Base-by-base conservation (phyloP, 371 early-diverging fungal genomes). In the Syncephalastrum sp. region DNA sequence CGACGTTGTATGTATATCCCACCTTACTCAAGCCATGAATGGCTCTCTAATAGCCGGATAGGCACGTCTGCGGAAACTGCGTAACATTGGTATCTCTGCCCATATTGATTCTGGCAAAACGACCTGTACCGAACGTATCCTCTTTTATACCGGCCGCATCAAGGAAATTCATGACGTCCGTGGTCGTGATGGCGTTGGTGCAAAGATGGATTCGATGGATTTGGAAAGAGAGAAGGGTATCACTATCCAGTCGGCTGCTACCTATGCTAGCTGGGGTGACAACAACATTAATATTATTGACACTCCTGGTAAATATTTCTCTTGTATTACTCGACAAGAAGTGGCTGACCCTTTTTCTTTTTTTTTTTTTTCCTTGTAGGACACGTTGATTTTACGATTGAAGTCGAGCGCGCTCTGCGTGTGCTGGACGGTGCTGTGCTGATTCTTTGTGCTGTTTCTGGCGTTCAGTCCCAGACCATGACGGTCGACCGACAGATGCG, bases 51-150 rank as follows among this genome's bases (percentile, higher is more conserved):
- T 48, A 5, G 3, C 24, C 12, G 38, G 4, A 1, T 48, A 82
- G 77, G 66, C 56, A 45, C 86, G 90, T 47, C 69, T 92, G 19
- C 59, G 73, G 17, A 81, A 70, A 42, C 78, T 92, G 64, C 89
- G 97, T 54, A 98, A 97, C 74, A 96, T 97, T 71, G 99, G 99
- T 68, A 98, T 98, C 66, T 92, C 92, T n/a, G 99, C 99, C 38
- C 99, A 98, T 79, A 97, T 98, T 65, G 99, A 98, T 68, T 91
- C 94, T 41, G 99, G 99, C 61, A 98, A 98, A 70, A 98, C 99
- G 21, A 98, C 99, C 0, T 82, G 95, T 69, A 96, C 97, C 14
- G 99, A 98, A 77, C 93, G 99, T 70, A 91, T 98, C 57, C 80
- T 98, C 47, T 96, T 82, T 77, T 96, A 95, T 72, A 96, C 98